phyloP scores from a whole-genome alignment of 2,329 filamentous ascomycete genomes.

The Plenodomus lindquistii region DNA sequence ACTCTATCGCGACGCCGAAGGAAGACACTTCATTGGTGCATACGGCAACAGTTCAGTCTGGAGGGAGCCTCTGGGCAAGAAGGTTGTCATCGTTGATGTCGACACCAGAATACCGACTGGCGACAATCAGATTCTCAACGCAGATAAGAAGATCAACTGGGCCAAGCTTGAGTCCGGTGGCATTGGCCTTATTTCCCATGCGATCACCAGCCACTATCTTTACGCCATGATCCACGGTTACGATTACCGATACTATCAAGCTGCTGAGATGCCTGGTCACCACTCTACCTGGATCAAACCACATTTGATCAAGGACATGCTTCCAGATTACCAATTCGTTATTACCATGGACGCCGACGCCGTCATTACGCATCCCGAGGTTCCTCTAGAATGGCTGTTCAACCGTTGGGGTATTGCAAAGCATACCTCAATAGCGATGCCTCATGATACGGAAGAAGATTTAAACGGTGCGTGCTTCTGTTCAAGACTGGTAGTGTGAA shows the following conservation, averaged over 20 bases:
- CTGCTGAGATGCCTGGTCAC: neutral
- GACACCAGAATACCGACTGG: neutral
- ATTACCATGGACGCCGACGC: constrained; percentile 51
- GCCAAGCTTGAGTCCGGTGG: neutral
- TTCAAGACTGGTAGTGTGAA: neutral
- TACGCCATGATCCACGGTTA: neutral
- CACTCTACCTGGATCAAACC: neutral
- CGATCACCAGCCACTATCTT: neutral
- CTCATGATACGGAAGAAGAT: constrained; percentile 31
- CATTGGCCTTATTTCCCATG: neutral
- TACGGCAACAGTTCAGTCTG: neutral
- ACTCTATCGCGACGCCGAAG: constrained; percentile 1
- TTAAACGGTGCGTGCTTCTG: neutral
- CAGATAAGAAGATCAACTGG: neutral
- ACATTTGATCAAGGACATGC: neutral
- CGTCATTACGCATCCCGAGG: constrained; percentile 44
- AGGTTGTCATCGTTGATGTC: neutral
- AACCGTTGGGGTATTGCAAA: constrained; percentile 49
- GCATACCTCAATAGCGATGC: constrained; percentile 46
- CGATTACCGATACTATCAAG: neutral
- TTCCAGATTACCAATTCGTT: constrained; percentile 31
- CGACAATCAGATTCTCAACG: neutral
- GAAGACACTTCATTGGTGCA: neutral
- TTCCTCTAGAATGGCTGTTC: constrained; percentile 53
- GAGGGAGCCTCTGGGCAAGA: neutral